Conservation (phyloP, 176 grass and related monocot genomes). For the Canna indica region DNA sequence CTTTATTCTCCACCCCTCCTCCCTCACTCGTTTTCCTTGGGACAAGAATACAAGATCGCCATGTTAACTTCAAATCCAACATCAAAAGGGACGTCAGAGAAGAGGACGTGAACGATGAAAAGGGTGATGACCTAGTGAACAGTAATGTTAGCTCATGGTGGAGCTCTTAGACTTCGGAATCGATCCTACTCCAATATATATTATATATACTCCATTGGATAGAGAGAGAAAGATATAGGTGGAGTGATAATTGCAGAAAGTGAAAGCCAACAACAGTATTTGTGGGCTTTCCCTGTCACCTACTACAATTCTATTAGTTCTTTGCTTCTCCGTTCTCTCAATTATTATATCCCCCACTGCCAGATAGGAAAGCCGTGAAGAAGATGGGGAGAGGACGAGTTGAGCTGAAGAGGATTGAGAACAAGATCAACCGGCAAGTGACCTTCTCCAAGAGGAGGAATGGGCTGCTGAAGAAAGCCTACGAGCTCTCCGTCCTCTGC, state of each 20-base stretch:
- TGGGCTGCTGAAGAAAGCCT: conserved; percentile 80
- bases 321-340: not conserved
- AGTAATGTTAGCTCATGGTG: too few relatives aligned
- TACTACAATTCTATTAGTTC: not conserved
- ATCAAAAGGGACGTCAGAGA: too few relatives aligned
- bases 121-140: too few relatives aligned
- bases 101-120: not conserved
- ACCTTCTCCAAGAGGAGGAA: conserved; percentile 75
- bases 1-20: too few relatives aligned
- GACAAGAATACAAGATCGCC: too few relatives aligned
- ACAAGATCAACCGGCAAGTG: conserved; percentile 89
- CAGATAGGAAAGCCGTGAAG: too few relatives aligned
- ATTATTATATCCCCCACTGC: not conserved
- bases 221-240: not conserved
- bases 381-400: conserved; percentile 63
- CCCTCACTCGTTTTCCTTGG: too few relatives aligned
- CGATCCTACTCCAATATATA: too few relatives aligned
- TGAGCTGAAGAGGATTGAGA: conserved; percentile 78
- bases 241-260: not conserved
- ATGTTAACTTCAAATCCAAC: too few relatives aligned
- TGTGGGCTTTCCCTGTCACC: conserved; percentile 1
- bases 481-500: conserved; percentile 77
- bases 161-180: too few relatives aligned
- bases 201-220: too few relatives aligned
- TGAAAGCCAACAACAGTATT: not conserved